phyloP scores from a whole-genome alignment of 169 alveolate species.

The Eimeria praecox region DNA sequence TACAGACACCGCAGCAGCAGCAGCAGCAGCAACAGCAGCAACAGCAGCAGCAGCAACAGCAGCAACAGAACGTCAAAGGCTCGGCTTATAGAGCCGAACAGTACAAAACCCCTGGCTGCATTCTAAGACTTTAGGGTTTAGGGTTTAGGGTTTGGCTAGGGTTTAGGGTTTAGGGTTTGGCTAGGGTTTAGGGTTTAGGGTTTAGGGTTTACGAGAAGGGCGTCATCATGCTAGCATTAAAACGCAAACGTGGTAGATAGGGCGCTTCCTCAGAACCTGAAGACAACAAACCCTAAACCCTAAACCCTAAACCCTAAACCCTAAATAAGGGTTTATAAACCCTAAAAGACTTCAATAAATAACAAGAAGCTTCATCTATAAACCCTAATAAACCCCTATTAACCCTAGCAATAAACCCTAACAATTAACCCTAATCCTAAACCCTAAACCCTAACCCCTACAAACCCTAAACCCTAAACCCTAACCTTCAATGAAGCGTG shows the following conservation, averaged over 20 bases:
- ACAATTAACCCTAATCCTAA: not conserved
- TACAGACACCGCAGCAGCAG: not conserved
- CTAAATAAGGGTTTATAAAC: not conserved
- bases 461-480: not conserved
- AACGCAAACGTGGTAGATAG: slow-evolving; percentile 83
- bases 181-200: not conserved
- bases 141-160: no score
- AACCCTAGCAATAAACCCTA: no score
- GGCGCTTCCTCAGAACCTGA: slow-evolving; percentile 75
- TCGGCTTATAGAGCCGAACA: no score
- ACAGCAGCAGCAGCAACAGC: not conserved
- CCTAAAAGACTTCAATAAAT: not conserved
- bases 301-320: slow-evolving; percentile 15
- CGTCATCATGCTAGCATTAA: slow-evolving; percentile 85
- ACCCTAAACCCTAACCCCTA: not conserved
- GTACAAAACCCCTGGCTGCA: not conserved
- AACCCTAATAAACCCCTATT: no score
- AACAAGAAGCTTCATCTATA: no score
- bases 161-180: no score
- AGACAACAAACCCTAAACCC: slow-evolving; percentile 20
- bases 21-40: not conserved
- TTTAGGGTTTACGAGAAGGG: slow-evolving; percentile 81
- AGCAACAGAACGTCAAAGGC: no score
- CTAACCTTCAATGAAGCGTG: slow-evolving; percentile 82
- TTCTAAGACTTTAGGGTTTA: not conserved